phyloP scores from a whole-genome alignment of 805 yeast species.

The Cyberlindnera mycetangii region DNA sequence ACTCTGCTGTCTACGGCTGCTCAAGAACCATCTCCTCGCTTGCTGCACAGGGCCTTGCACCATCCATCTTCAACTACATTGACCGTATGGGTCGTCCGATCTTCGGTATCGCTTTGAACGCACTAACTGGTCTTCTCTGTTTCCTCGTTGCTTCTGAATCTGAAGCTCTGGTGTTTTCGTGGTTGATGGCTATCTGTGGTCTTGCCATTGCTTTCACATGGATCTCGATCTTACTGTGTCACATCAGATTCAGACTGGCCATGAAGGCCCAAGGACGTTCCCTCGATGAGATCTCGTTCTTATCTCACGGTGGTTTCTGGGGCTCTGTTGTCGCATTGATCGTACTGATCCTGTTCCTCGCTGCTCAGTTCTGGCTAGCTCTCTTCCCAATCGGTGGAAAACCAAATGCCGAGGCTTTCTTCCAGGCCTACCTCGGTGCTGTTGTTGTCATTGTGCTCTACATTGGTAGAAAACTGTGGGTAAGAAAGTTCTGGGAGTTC shows the following conservation, averaged over 20 bases:
- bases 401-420: slow-evolving; percentile 35
- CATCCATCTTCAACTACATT: slow-evolving; percentile 39
- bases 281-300: slow-evolving; percentile 39
- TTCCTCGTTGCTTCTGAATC: slow-evolving; percentile 43
- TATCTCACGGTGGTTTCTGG: slow-evolving; percentile 39
- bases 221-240: slow-evolving; percentile 44
- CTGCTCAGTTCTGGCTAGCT: slow-evolving; percentile 48
- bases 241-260: slow-evolving; percentile 45
- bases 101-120: slow-evolving; percentile 40
- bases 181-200: slow-evolving; percentile 50
- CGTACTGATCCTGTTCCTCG: slow-evolving; percentile 36
- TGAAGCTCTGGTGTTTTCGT: slow-evolving; percentile 40
- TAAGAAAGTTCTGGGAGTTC: slow-evolving; percentile 39
- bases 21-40: slow-evolving; percentile 50
- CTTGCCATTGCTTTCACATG: slow-evolving; percentile 48
- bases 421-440: slow-evolving; percentile 41
- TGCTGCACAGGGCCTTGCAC: slow-evolving; percentile 45
- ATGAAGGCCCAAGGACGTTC: slow-evolving; percentile 40
- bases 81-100: slow-evolving; percentile 51
- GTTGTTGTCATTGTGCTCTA: slow-evolving; percentile 39
- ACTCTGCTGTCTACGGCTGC: slow-evolving; percentile 55
- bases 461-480: slow-evolving; percentile 42
- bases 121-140: slow-evolving; percentile 40
- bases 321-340: slow-evolving; percentile 41
- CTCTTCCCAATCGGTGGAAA: slow-evolving; percentile 40